Evolutionary conservation across 257 asterid species (phyloP).

Genomic region (Plantago major): DNA sequence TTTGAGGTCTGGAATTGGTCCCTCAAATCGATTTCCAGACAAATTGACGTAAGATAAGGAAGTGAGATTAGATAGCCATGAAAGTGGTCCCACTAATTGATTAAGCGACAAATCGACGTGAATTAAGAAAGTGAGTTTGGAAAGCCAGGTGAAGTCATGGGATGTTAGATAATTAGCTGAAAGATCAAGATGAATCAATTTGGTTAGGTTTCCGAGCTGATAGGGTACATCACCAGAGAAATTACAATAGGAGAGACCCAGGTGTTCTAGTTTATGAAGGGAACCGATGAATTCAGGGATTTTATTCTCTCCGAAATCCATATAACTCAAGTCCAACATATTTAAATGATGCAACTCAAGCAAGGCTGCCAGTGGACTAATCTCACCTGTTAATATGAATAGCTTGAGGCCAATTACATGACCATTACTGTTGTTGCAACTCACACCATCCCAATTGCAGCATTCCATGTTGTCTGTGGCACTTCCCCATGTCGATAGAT

Average conservation of each 20-base stretch:
- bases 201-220: no score
- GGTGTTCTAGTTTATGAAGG: no score
- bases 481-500: conserved; percentile 26
- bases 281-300: no score
- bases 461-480: conserved; percentile 19
- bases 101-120: neutral
- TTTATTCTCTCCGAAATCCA: conserved; percentile 6
- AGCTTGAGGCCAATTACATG: conserved; percentile 18
- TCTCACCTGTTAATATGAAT: conserved; percentile 16
- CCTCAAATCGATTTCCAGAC: conserved; percentile 12
- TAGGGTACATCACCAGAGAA: no score
- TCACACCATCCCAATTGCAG: conserved; percentile 33
- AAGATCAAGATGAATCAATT: no score
- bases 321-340: conserved; percentile 22
- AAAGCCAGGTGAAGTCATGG: conserved; percentile 15
- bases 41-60: no score
- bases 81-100: no score
- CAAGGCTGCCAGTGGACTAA: conserved; percentile 19
- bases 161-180: neutral
- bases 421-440: conserved; percentile 27
- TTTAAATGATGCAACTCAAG: conserved; percentile 23
- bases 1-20: conserved; percentile 12
- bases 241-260: no score
- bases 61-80: no score
- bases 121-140: conserved; percentile 12